Base-by-base conservation (phyloP, 371 early-diverging fungal genomes). In the Rhizopus delemar region DNA sequence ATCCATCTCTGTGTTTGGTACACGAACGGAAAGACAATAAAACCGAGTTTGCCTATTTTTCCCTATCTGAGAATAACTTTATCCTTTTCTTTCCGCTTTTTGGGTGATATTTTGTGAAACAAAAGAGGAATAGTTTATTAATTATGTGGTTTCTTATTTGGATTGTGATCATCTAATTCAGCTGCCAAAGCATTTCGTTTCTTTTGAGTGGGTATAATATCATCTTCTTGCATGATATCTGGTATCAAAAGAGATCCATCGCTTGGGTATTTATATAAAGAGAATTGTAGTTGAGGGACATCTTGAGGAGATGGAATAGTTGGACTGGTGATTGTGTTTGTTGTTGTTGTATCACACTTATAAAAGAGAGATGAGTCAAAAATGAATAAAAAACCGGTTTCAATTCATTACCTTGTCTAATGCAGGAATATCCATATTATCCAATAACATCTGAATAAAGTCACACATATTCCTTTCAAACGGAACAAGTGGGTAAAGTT, bases 391-490 rank as follows among this genome's bases (percentile, higher is more conserved):
- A n/a, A n/a, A 22, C 22, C 22, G 0, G 22, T 22, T 22, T 22
- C 0, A 22, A 22, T 22, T 22, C 22, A 22, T 15, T 78, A 79
- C 79, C 73, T 76, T 70, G 46, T 74, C 74, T 41, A 80, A 62
- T 4, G 68, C 70, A 43, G 80, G 80, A 1, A 59, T 52, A 32
- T 73, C 77, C 68, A 75, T 77, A 16, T 75, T 70, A 51, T 68
- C 69, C 13, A 71, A 65, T 16, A 73, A 67, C 74, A 77, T 77
- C 49, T 73, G 73, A 43, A 80, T 73, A 53, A 77, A 77, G 11
- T 77, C 77, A 28, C 69, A 65, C 70, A 80, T 80, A 45, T 59
- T 71, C 59, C 69, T 73, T 60, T 80, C 77, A 60, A 80, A 80
- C n/a, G 65, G 49, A 45, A 70, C 63, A 15, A 80, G 53, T 1